These are phyloP conservation scores for Cocos nucifera DNA, from an alignment of 176 grass and related monocot species.

Conservation along the genomic window DNA sequence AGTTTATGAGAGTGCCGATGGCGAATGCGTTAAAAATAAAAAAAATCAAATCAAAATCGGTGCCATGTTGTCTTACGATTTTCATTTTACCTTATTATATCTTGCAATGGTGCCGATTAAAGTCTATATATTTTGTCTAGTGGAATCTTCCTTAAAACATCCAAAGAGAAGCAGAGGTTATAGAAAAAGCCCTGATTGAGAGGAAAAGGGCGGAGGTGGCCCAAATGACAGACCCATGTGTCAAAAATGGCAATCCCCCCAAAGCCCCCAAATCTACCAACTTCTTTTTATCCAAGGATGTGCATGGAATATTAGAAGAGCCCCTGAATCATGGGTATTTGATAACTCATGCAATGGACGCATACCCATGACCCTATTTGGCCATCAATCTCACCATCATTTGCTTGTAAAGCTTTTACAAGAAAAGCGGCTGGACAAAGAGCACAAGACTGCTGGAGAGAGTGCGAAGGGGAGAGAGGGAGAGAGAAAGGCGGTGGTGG, in stretches of 20 bases:
- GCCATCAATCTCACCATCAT: background rate
- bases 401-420: background rate
- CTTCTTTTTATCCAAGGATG: background rate
- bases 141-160: too few species aligned
- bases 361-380: background rate
- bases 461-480: background rate
- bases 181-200: too few species aligned
- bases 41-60: too few species aligned
- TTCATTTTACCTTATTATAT: too few species aligned
- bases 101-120: too few species aligned
- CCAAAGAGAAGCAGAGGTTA: too few species aligned
- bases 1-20: too few species aligned
- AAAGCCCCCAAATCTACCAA: background rate
- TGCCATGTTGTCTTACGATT: too few species aligned
- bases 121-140: too few species aligned
- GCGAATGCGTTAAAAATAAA: too few species aligned
- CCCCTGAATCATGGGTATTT: background rate
- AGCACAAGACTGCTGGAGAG: background rate
- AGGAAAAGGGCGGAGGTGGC: too few species aligned
- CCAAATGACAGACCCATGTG: background rate
- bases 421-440: background rate
- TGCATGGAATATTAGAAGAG: background rate
- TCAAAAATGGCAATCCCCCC: background rate
- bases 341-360: background rate
- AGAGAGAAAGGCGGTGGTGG: background rate